These are phyloP conservation scores for Globisporangium radiosum DNA, from an alignment of 352 stramenopile species.

Conservation along the genomic window DNA sequence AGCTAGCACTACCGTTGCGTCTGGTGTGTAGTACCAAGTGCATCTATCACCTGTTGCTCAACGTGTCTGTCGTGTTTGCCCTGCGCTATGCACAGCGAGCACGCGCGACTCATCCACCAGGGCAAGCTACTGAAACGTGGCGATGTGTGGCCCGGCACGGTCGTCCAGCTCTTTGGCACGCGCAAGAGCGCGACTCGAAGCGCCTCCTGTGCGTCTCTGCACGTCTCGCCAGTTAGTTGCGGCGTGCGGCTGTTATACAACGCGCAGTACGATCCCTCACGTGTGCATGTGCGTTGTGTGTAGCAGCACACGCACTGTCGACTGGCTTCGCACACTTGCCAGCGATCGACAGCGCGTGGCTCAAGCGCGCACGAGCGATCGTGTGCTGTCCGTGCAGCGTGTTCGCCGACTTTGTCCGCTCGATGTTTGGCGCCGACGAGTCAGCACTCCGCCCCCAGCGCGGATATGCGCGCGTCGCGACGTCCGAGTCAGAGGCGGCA, in stretches of 20 bases:
- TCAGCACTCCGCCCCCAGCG: constrained; percentile 23
- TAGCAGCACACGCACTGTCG: constrained; percentile 1
- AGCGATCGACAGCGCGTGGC: constrained; percentile 25
- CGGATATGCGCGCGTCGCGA: constrained; percentile 39
- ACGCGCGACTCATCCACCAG: constrained; percentile 68
- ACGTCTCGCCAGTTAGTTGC: too few species aligned
- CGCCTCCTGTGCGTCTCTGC: too few species aligned
- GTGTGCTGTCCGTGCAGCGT: constrained; percentile 68
- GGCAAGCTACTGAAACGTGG: constrained; percentile 80
- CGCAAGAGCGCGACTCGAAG: constrained; percentile 20
- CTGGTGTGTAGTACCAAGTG: not conserved
- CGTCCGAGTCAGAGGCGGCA: constrained; percentile 2
- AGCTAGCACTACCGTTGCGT: too few species aligned
- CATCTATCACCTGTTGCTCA: not conserved
- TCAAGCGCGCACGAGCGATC: constrained; percentile 33
- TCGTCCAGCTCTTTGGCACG: constrained; percentile 81
- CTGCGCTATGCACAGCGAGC: constrained; percentile 27
- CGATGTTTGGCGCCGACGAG: constrained; percentile 37
- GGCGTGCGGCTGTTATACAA: too few species aligned
- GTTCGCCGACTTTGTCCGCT: constrained; percentile 63
- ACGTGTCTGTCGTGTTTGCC: not conserved
- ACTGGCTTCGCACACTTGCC: constrained; percentile 17
- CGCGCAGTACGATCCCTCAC: not conserved
- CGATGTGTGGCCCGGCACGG: constrained; percentile 71
- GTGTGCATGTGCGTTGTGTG: not conserved